Base-by-base conservation (phyloP, 2,329 filamentous ascomycete species). In the Alternaria triticina region DNA sequence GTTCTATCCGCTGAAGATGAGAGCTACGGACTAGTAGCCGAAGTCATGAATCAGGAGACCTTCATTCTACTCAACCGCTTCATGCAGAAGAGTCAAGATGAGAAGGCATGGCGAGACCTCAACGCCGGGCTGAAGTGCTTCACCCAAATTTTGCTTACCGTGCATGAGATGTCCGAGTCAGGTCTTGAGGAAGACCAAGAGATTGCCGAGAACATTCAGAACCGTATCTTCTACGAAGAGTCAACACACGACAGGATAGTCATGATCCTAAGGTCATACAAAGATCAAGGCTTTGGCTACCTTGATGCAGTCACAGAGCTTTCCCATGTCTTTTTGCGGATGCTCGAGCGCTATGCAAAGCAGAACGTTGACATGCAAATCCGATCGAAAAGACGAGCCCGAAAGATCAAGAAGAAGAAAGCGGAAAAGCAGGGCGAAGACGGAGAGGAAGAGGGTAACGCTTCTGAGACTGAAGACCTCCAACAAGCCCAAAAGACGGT, bases 221-320 rank as follows among this genome's bases (percentile, higher is more conserved):
- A 91, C 73, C 92, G 95, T 65, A 93, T 99, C n/a, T 99, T 99
- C 79, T 99, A 99, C 81, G 96, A 99, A 80, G 94, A 98, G 75
- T 88, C 92, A 0, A 97, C 94, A 0, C 94, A 99, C 74, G 95
- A 99, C 65, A 87, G 92, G 23, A 88, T 99, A 55, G 87, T 95
- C 28, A 88, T 89, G 62, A 91, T 97, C 57, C 85, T 95, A 1
- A 87, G 91, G 66, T 90, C 87, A n/a, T 98, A 96, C 82, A 97
- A 96, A 70, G 93, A 95, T 64, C 96, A 98, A 81, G 92, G 93
- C 0, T 96, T 97, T 71, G 92, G 94, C 59, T 99, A 97, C 71
- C 86, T 99, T 1, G 94, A 99, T 79, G 91, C 94, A 6, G 90
- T 91, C 61, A 98, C 95, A 1, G 95, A 99, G 73, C 88, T 98